Evolutionary conservation across 805 yeast genomes (phyloP), one percentile per base, ranked within the genome.

Genomic region (Zygoascus flipseniorum): DNA sequence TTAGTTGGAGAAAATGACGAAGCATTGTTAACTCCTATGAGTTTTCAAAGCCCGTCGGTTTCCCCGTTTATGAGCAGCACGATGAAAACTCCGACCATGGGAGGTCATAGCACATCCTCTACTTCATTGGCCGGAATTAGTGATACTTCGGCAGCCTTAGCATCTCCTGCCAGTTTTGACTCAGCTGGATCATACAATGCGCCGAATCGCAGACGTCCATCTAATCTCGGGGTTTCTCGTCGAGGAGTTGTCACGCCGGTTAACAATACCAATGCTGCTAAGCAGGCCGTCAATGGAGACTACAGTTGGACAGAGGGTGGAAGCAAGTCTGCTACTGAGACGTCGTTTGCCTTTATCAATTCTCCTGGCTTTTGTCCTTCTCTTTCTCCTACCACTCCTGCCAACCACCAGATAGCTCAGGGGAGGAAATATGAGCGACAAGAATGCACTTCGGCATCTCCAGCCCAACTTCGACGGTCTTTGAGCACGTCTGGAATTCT

Each of bases 271-370:
- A 35, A 35, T 10, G 39, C 39, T n/a, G 39, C 16, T 35, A 35
- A 35, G 16, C 39, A 35, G 16, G 39, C 16, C 13, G 5, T n/a
- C 39, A 35, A 35, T 35, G 39, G 39, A n/a, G 39, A 35, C 16
- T 35, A 35, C 8, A 35, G 39, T 8, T 44, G 47, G 47, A 14
- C 47, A 20, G 18, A 14, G 14, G 26, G 26, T 20, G 47, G 42
- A 13, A 18, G 19, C 26, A 50, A 43, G 32, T 51, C 53, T 18
- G 53, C 53, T n/a, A 51, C 53, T 35, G 53, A 51, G 20, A 31
- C 13, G 23, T 16, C 43, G 3, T 44, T 44, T 44, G 32, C 32
- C 3, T 37, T 26, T 19, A 13, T 8, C 13, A 16, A 4, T 42
- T 56, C 52, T 8, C 57, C 50, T 39, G 26, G 26, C 20, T 19